Conservation (phyloP, 1,139 yeast species). For the Scheffersomyces illinoinensis region DNA sequence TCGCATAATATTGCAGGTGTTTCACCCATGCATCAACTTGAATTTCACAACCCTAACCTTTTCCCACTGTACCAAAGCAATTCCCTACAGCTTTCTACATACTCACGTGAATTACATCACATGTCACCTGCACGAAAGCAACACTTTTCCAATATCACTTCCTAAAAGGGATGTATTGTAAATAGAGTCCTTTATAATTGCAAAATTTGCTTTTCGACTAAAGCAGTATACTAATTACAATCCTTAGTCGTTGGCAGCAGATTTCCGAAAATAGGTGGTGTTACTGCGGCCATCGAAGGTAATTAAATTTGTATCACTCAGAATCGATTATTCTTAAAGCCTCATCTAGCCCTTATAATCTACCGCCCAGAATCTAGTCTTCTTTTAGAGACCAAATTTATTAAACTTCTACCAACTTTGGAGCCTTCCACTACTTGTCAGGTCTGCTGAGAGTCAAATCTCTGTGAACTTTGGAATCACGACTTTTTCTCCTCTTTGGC, state of each 20-base stretch:
- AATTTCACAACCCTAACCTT: background rate
- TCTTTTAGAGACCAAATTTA: background rate
- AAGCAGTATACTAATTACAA: slow-evolving; percentile 1
- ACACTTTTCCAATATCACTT: background rate
- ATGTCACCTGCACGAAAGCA: background rate
- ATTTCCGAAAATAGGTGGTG: background rate
- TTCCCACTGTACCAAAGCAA: background rate
- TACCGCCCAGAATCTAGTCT: background rate
- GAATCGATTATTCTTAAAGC: background rate
- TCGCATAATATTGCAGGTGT: background rate
- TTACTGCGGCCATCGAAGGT: background rate
- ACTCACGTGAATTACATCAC: background rate
- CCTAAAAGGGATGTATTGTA: background rate
- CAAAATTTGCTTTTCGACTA: slow-evolving; percentile 1
- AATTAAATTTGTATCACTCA: background rate
- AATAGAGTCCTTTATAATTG: background rate
- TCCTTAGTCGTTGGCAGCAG: background rate
- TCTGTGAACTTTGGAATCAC: background rate
- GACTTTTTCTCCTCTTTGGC: background rate
- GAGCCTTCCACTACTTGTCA: background rate
- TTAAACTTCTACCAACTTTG: background rate
- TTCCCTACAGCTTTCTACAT: background rate
- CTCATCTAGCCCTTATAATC: background rate
- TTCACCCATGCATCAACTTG: background rate
- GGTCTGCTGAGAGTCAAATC: background rate